phyloP scores from a whole-genome alignment of 768 basidiomycete species.

The Hericium coralloides region DNA sequence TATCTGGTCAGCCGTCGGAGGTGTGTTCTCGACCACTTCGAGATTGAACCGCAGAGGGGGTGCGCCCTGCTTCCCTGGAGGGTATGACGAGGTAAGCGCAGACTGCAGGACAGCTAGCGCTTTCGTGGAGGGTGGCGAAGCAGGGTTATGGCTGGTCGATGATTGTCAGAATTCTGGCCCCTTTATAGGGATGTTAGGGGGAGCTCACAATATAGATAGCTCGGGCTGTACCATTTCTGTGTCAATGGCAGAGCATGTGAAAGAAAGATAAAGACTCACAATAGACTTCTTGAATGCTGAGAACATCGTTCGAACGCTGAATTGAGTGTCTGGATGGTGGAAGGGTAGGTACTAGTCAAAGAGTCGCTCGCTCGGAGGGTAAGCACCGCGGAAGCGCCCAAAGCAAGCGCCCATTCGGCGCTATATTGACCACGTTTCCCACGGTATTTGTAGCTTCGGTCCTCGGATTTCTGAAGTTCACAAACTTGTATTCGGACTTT shows the following conservation, averaged over 20 bases:
- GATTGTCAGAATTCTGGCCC: background rate
- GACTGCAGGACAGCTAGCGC: conserved; percentile 53
- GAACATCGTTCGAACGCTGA: conserved; percentile 2
- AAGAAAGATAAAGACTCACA: background rate
- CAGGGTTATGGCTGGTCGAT: conserved; percentile 46
- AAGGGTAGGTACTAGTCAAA: too few species aligned
- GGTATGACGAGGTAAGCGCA: conserved; percentile 54
- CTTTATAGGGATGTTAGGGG: background rate
- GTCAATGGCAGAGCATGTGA: background rate
- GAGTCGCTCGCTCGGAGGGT: too few species aligned
- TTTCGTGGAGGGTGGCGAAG: conserved; percentile 54
- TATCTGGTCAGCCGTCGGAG: conserved; percentile 63
- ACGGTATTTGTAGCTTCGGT: too few species aligned
- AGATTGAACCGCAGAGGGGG: conserved; percentile 61
- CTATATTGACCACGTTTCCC: too few species aligned
- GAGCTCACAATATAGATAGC: conserved; percentile 13
- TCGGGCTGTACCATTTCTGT: conserved; percentile 1
- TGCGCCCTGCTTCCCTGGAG: conserved; percentile 34
- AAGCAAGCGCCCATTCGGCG: too few species aligned
- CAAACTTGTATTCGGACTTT: too few species aligned
- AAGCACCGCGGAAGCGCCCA: too few species aligned
- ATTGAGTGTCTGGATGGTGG: background rate
- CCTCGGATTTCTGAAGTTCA: too few species aligned
- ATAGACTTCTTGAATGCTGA: conserved; percentile 11
- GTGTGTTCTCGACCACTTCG: conserved; percentile 55